Evolutionary conservation across 2,329 filamentous ascomycete genomes (phyloP).

Genomic region (Hymenotorrendiella dingleyae): DNA sequence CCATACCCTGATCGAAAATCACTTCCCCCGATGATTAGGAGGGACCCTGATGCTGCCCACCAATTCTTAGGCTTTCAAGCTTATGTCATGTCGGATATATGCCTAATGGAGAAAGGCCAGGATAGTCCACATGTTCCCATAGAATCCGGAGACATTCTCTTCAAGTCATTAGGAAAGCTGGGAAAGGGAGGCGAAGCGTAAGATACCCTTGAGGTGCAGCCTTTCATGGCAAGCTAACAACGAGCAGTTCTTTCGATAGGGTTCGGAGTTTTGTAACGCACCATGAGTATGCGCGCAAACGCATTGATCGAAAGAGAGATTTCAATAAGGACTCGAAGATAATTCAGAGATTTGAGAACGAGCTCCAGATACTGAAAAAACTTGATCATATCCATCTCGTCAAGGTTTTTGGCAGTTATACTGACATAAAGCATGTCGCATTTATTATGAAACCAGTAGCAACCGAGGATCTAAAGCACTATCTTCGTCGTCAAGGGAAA

Average conservation of each 20-base stretch:
- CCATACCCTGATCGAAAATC: constrained; percentile 6
- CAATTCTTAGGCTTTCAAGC: constrained; percentile 7
- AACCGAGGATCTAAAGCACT: neutral
- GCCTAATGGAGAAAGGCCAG: constrained; percentile 5
- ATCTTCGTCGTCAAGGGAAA: neutral
- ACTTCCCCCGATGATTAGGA: constrained; percentile 3
- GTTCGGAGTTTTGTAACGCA: constrained; percentile 8
- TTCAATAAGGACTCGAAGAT: neutral
- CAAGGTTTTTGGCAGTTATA: constrained; percentile 1
- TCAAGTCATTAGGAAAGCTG: constrained; percentile 4
- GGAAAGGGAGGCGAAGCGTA: constrained; percentile 9
- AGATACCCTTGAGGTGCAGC: too few species aligned
- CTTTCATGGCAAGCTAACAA: neutral
- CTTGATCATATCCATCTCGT: constrained; percentile 6
- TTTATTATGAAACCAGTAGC: constrained; percentile 4
- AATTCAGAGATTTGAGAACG: neutral
- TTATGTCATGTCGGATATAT: constrained; percentile 4
- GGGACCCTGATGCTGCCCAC: constrained; percentile 4
- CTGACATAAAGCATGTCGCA: constrained; percentile 3
- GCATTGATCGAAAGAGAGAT: constrained; percentile 7
- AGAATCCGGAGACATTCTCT: constrained; percentile 7
- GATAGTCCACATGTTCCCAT: constrained; percentile 4
- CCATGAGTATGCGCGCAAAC: constrained; percentile 8
- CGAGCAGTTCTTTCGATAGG: constrained; percentile 6
- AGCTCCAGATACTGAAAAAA: neutral